Evolutionary conservation across 257 asterid species (phyloP), one percentile per base, ranked within the genome.

Genomic region (Fraxinus quadrangulata): DNA sequence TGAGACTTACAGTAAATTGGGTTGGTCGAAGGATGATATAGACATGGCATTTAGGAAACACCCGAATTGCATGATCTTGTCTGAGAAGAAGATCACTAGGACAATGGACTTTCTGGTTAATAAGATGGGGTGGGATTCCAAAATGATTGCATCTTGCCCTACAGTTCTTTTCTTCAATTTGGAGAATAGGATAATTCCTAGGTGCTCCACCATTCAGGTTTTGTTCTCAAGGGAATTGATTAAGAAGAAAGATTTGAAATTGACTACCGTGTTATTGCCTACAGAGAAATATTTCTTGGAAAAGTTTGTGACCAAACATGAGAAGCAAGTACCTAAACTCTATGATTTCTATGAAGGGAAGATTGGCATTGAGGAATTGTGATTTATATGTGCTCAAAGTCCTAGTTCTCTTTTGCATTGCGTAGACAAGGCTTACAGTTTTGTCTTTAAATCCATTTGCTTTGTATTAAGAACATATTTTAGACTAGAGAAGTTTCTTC

Each of bases 321-420:
- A 70, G 77, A 56, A 42, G 47, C 56, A 80, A 61, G 74, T 75
- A 24, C 84, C 84, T 54, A 59, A 80, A 24, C 67, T 80, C 8
- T 47, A 45, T 42, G 84, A 75, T 61, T 59, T 75, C 33, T 80
- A 80, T 67, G 33, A 70, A 45, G 77, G 84, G 75, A 80, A 80
- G 77, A 39, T 80, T 24, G 59, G 75, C 19, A 40, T 33, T 49
- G 59, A 47, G 56, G 47, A 74, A 47, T 54, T 79, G 59, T 79
- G 73, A 49, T 73, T 9, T 6, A 26, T 19, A 26, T 39, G 28
- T 72, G 42, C 75, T 23, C 39, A 26, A n/a, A 45, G 69, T 23
- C 19, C 33, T 24, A 63, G 34, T 63, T 59, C 2, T 21, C 28
- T 23, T 63, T 63, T 10, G 34, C 69, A 63, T n/a, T 63, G 36